Base-by-base conservation (phyloP, 371 early-diverging fungal genomes). In the Phascolomyces articulosus region DNA sequence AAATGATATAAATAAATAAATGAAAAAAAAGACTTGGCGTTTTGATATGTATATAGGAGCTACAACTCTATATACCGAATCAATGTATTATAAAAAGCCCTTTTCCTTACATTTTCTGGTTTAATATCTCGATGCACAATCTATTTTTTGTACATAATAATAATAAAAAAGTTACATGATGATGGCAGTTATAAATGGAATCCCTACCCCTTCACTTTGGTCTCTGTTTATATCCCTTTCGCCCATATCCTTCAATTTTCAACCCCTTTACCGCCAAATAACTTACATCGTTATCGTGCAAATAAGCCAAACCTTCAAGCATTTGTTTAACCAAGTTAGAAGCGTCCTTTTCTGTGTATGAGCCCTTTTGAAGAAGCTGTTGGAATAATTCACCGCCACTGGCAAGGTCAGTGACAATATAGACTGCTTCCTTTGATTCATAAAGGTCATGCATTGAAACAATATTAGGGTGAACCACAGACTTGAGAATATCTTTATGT, bases 351-450 rank as follows among this genome's bases (percentile, higher is more conserved):
- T 95, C 95, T 21, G 90, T 88, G 73, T 93, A 93, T 55, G 82
- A 87, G 7, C 93, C 94, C 40, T 90, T 85, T 27, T 85, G 80
- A 54, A 93, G 82, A 40, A 95, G 85, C 40, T 92, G 91, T 31
- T 93, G 92, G 70, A 93, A 95, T 21, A 95, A 79, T 74, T 95
- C 95, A 18, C 95, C 95, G 40, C 95, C 95, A n/a, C 88, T 89
- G 15, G 93, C 93, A 15, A 95, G 85, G 72, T 93, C 93, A 67
- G 93, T 92, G 11, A 95, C 86, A 51, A 95, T 82, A 68, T 91
- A 95, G 23, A 95, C 91, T 38, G 92, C 92, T 58, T 82, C 87
- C 34, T 87, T 87, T 26, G 89, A 85, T 73, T 95, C 93, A 69
- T 87, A 93, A 69, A 92, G 77, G 61, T 89, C 90, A 66, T 87